Conservation (phyloP, 768 basidiomycete species). For the Polyporus arcularius region DNA sequence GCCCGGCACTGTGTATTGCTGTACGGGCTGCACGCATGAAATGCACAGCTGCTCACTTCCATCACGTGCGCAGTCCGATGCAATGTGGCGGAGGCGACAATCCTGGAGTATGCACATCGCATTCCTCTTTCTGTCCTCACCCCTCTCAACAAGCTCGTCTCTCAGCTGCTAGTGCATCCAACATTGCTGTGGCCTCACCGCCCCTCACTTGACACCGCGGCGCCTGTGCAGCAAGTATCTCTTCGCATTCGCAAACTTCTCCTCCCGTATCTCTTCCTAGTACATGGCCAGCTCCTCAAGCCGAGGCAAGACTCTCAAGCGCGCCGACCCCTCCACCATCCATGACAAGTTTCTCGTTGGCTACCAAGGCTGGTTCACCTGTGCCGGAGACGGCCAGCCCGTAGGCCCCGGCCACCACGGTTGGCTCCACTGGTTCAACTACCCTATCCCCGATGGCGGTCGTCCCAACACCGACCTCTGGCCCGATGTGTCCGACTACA, state of each 20-base stretch:
- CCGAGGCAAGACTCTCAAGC: slow-evolving; percentile 27
- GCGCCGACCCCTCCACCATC: slow-evolving; percentile 71
- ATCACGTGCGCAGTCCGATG: not conserved
- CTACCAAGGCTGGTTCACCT: slow-evolving; percentile 82
- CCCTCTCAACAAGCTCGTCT: not conserved
- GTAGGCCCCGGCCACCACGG: slow-evolving; percentile 76
- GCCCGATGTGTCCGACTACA: slow-evolving; percentile 76
- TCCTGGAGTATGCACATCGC: not conserved
- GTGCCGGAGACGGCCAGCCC: slow-evolving; percentile 32
- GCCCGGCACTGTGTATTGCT: not conserved
- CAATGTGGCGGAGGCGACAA: not conserved
- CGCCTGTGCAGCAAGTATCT: not conserved
- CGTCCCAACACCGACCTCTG: slow-evolving; percentile 75
- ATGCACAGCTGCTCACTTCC: not conserved
- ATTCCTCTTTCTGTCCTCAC: not conserved
- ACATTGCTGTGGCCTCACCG: not conserved
- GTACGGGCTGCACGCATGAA: not conserved
- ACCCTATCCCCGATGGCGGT: slow-evolving; percentile 69
- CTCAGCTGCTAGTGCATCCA: too few relatives aligned
- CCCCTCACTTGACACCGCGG: not conserved
- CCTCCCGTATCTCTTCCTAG: not conserved
- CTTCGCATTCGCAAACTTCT: not conserved
- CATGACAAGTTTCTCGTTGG: slow-evolving; percentile 85
- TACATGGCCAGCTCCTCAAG: slow-evolving; percentile 9
- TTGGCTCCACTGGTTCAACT: slow-evolving; percentile 84